These are phyloP conservation scores for Malus hybrid DNA, from an alignment of 331 rosid species.

Conservation along the genomic window DNA sequence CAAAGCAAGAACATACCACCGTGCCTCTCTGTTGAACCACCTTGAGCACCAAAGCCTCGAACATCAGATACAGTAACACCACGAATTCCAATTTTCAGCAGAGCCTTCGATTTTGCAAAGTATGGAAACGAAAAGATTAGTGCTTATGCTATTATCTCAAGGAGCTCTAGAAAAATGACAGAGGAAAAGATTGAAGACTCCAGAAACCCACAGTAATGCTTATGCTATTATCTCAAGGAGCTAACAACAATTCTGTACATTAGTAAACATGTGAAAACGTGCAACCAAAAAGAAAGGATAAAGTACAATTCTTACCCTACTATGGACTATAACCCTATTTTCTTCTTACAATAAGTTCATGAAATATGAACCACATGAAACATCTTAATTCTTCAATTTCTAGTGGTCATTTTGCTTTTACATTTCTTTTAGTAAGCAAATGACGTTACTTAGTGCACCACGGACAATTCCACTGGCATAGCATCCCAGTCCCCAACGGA, in stretches of 20 bases:
- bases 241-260: neutral
- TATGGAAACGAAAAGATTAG: neutral
- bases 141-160: neutral
- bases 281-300: neutral
- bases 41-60: conserved; percentile 92
- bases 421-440: neutral
- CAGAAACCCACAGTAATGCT: neutral
- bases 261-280: neutral
- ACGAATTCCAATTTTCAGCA: conserved; percentile 79
- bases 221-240: neutral
- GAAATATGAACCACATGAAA: neutral
- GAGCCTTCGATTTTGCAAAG: conserved; percentile 42
- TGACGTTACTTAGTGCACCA: neutral
- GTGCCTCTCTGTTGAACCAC: conserved; percentile 90
- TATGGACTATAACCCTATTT: neutral
- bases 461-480: neutral
- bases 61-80: conserved; percentile 90
- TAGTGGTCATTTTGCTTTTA: neutral
- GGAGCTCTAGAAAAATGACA: neutral
- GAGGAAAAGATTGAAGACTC: neutral
- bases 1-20: conserved; percentile 53
- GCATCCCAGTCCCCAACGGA: neutral
- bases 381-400: neutral
- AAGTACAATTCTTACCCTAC: neutral
- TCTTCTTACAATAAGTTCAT: neutral